Base-by-base conservation (phyloP, 2,329 filamentous ascomycete species). In the Fusarium siculi region DNA sequence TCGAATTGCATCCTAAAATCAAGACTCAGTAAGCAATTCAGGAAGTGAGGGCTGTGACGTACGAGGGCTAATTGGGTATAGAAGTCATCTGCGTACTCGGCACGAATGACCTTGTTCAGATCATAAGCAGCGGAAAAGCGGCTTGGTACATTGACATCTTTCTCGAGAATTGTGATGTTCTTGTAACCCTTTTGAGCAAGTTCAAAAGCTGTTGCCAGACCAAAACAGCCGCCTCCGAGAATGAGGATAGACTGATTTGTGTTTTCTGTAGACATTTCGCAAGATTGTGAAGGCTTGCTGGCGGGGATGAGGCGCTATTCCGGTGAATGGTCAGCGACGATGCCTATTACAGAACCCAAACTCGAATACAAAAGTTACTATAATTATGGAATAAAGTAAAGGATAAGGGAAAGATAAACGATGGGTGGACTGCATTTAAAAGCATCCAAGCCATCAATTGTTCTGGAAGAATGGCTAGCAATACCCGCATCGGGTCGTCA, bases 111-210 rank as follows among this genome's bases (percentile, higher is more conserved):
- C 28, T 72, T 72, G 55, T 72, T 72, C 0, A 72, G 59, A 46
- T 72, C 70, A 36, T 72, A 66, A 1, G 70, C 70, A 18, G 70
- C 70, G 0, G 70, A 72, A 11, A 72, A 72, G 11, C 70, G 65
- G 30, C 70, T 72, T 0, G 70, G 70, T 0, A 72, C 60, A 5
- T 70, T 59, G 1, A 62, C 42, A 2, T 70, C 70, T 12, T 72
- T 72, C 30, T 72, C 70, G 1, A 72, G 70, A 14, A 72, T 59
- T 28, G 70, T 73, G 53, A 72, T 46, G 25, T 62, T 53, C 10
- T 58, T 73, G n/a, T 62, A 72, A 0, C 70, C 70, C 18, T 70
- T 66, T 10, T 70, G 46, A 16, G 65, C 65, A 5, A 72, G 59
- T 1, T 72, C 59, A 42, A 70, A 70, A 0, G 70, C 70, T 0